Evolutionary conservation across 2,329 filamentous ascomycete genomes (phyloP), one percentile per base, ranked within the genome.

Genomic region (Pseudocercospora macadamiae): DNA sequence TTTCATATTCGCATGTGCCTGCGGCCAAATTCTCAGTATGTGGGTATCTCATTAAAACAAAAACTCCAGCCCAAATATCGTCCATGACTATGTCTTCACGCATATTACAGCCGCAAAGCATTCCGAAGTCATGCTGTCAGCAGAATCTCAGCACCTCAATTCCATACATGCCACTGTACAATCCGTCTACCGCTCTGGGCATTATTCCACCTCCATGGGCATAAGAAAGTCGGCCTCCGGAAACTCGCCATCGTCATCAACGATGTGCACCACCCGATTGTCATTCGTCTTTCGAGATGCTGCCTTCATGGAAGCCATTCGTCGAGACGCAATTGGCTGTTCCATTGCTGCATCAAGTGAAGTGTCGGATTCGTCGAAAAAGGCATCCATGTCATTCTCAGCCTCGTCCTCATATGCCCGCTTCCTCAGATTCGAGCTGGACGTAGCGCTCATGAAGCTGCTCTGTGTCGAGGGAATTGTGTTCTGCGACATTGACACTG

Each of bases 181-280:
- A n/a, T n/a, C n/a, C n/a, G n/a, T n/a, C n/a, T n/a, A n/a, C n/a
- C n/a, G n/a, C n/a, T n/a, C n/a, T n/a, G n/a, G n/a, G n/a, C n/a
- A n/a, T n/a, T 51, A 55, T 19, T 63, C 32, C 19, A 56, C 45
- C 3, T 68, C 67, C 66, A 67, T 69, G 2, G 72, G 72, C 59
- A 61, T 54, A 62, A 79, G 57, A 49, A 91, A 91, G 0, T 83
- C 80, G 0, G 88, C 88, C 59, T 91, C 89, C 57, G 83, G 86
- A 71, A 91, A 91, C 70, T 91, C 87, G 3, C 23, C 42, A 39
- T 76, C 76, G 71, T 71, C 63, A 74, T 75, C 57, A 69, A 70
- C 47, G 66, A 75, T 64, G 74, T 66, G 75, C 75, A 74, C 62
- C 73, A 61, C 63, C 70, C 39, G 58, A 68, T 64, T 60, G 64